Evolutionary conservation across 805 yeast genomes (phyloP), one percentile per base, ranked within the genome.

Genomic region (Saturnispora sekii): DNA sequence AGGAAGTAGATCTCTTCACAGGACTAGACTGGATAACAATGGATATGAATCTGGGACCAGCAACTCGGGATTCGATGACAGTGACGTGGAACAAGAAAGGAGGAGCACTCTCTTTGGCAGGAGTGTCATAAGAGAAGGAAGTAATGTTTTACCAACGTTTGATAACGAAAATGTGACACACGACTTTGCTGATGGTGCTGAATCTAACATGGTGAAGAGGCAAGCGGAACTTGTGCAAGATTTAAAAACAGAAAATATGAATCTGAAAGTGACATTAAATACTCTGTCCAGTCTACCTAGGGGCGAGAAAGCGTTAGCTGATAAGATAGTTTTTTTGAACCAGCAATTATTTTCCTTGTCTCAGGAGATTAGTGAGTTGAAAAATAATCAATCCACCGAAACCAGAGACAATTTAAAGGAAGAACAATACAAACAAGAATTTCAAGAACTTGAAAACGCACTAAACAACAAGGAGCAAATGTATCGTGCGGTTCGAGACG

Each of bases 271-370:
- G 26, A 68, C 70, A 51, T 55, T 72, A 33, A 62, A 65, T 10
- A 64, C 72, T 0, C 55, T 69, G 42, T 63, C 64, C 34, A 66
- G 62, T n/a, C 59, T 71, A n/a, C 76, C 76, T 0, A 58, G 55
- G 33, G 73, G 69, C 44, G 64, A 67, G 31, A 51, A 56, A 2
- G 66, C 64, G 5, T 44, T 72, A 41, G 59, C 70, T 28, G 45
- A 48, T 14, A 47, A 53, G 29, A 46, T 43, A 21, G 49, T 46
- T 4, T n/a, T 17, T 4, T 40, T 50, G 10, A 48, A 47, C 21
- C 42, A 50, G 18, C 35, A 51, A 39, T 10, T 52, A 5, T 8
- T 51, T 1, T 26, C 35, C 12, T 16, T 51, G 3, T 38, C 33
- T 26, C 43, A 42, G 26, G 21, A 37, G 18, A 41, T 41, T 36